phyloP scores from a whole-genome alignment of 768 basidiomycete species.

The Hemileccinum impolitum region DNA sequence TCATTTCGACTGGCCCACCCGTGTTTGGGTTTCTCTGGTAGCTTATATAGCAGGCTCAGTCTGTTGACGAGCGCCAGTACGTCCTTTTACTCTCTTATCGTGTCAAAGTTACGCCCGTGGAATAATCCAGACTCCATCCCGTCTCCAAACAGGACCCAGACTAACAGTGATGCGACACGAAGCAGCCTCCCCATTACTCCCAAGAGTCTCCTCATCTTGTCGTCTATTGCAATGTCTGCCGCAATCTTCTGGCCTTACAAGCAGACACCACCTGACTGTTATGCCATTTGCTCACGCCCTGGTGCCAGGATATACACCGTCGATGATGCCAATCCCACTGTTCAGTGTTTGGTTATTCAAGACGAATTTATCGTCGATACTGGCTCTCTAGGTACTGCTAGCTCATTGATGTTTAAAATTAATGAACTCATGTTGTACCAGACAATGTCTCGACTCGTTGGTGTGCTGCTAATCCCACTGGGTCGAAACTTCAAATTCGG shows the following conservation, averaged over 20 bases:
- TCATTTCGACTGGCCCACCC: too few species aligned
- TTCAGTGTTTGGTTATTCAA: constrained; percentile 63
- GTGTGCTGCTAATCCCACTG: constrained; percentile 25
- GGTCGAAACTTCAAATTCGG: constrained; percentile 37
- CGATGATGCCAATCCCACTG: constrained; percentile 47
- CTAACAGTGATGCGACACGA: not conserved
- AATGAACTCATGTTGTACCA: constrained; percentile 19
- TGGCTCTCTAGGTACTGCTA: constrained; percentile 51
- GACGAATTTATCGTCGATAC: constrained; percentile 47
- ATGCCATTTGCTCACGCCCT: constrained; percentile 61
- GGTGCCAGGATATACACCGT: constrained; percentile 61
- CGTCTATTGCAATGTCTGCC: constrained; percentile 5
- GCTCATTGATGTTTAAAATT: not conserved
- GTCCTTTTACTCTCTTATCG: not conserved
- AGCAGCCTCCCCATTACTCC: not conserved
- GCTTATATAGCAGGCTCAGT: too few species aligned
- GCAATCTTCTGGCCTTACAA: constrained; percentile 9
- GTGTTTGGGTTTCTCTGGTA: too few species aligned
- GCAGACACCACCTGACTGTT: constrained; percentile 28
- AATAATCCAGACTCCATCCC: too few species aligned
- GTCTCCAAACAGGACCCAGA: too few species aligned
- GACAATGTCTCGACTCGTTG: constrained; percentile 43
- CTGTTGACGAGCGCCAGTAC: not conserved
- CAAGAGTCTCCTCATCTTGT: constrained; percentile 5
- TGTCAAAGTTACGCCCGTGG: constrained; percentile 9